Base-by-base conservation (phyloP, 2,329 filamentous ascomycete species). In the Lecanicillium sp. region DNA sequence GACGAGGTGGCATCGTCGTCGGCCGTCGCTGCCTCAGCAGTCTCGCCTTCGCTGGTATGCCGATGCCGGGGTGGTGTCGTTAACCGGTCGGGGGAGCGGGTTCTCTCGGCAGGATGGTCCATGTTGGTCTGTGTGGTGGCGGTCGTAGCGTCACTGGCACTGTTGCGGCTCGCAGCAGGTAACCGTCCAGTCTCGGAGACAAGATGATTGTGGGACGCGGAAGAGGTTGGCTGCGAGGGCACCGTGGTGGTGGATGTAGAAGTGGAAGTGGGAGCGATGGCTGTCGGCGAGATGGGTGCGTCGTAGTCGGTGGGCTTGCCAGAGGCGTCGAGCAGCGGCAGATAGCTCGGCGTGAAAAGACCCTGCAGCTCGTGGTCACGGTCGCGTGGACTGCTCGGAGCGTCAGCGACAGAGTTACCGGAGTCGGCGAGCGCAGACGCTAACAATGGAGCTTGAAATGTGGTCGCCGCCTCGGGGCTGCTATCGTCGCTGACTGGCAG, bases 261-360 rank as follows among this genome's bases (percentile, higher is more conserved):
- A 39, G 48, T 52, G 32, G 58, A n/a, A n/a, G 57, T 37, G 56
- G 52, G 48, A n/a, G 14, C 32, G 14, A 6, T 35, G 7, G 32
- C 32, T 35, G 32, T n/a, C 9, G 8, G 48, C 41, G 20, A 45
- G n/a, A 11, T 7, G 11, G 19, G 20, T 42, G 35, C 35, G 53
- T 51, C 40, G 58, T n/a, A n/a, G n/a, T 27, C 14, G 2, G 38
- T 24, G 24, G 27, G 29, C 36, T 27, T 27, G 23, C 21, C 20
- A 56, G 49, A 59, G 58, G 52, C 69, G 69, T 54, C 80, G 47
- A 84, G 72, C 48, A 84, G 67, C 37, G 80, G 79, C 48, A 85
- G 71, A 57, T 78, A 84, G 52, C 67, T 75, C 23, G 80, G 81
- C 29, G 75, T 83, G 58, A 84, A 84, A 51, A 84, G 64, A 52